These are phyloP conservation scores for Paspalum notatum DNA, from an alignment of 176 grass and related monocot genomes.

Conservation along the genomic window DNA sequence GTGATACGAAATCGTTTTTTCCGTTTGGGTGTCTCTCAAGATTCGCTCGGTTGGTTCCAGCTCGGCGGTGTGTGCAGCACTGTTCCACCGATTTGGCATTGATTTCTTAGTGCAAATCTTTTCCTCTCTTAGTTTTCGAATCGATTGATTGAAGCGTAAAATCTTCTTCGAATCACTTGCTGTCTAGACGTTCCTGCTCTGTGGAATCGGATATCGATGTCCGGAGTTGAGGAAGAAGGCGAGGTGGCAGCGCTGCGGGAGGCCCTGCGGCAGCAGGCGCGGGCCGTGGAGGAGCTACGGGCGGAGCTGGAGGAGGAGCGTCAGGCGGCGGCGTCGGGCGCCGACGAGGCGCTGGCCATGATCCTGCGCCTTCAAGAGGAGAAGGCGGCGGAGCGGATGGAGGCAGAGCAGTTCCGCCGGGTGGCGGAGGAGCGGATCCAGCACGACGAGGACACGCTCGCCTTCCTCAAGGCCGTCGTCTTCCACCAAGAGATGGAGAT, in stretches of 20 bases:
- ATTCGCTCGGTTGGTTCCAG: not conserved
- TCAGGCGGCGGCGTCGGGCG: constrained; percentile 64
- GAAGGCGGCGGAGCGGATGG: constrained; percentile 73
- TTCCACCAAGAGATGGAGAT: constrained; percentile 85
- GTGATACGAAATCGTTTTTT: constrained; percentile 6
- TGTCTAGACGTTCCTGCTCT: not conserved
- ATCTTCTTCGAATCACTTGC: not conserved
- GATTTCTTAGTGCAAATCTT: not conserved
- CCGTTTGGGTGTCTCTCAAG: not conserved
- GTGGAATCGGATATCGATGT: constrained; percentile 34
- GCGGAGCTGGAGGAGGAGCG: constrained; percentile 82
- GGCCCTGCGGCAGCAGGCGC: constrained; percentile 54
- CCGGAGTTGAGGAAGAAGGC: constrained; percentile 45
- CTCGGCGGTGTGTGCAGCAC: not conserved
- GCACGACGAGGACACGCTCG: constrained; percentile 72
- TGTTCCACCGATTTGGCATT: constrained; percentile 2
- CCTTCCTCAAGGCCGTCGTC: constrained; percentile 69
- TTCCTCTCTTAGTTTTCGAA: not conserved
- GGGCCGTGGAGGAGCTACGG: constrained; percentile 55
- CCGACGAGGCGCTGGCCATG: constrained; percentile 80
- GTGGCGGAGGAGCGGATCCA: constrained; percentile 79
- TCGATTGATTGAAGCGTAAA: not conserved
- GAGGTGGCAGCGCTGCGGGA: constrained; percentile 69
- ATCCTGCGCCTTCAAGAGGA: constrained; percentile 83
- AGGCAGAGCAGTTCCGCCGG: constrained; percentile 70